A percentile compares a stretch with the other conserved stretches of the same genome.
phyloP scores from a whole-genome alignment of 768 basidiomycete genomes.

The Macrolepiota fuliginosa region DNA sequence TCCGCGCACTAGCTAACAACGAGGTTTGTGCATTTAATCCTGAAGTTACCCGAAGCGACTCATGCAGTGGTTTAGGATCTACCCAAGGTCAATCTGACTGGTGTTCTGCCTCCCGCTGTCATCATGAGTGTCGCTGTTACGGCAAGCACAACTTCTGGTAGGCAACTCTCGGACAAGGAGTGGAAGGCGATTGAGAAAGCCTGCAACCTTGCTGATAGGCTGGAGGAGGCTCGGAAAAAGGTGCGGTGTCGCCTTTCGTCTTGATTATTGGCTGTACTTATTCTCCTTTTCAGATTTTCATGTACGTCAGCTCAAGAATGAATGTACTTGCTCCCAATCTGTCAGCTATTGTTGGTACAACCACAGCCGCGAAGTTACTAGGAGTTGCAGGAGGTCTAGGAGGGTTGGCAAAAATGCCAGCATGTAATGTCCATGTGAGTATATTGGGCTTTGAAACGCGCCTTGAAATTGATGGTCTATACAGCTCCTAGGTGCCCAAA shows the following conservation, averaged over 20 bases:
- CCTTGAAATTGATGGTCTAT: background rate
- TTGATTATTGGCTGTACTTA: background rate
- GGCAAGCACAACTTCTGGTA: constrained; percentile 86
- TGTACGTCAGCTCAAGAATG: constrained; percentile 99
- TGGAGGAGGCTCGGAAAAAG: constrained; percentile 89
- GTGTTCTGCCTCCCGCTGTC: constrained; percentile 81
- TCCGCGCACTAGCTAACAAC: constrained; percentile 82
- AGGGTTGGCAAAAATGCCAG: constrained; percentile 90
- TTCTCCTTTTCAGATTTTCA: constrained; percentile 71
- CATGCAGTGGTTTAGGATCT: constrained; percentile 56
- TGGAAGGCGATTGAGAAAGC: constrained; percentile 85
- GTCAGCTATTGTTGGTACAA: constrained; percentile 97
- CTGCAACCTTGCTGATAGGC: constrained; percentile 82
- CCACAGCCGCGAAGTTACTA: constrained; percentile 96
- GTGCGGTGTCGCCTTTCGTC: constrained; percentile 31
- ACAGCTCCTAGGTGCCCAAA: constrained; percentile 91
- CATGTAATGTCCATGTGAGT: constrained; percentile 91
- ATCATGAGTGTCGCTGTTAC: constrained; percentile 97
- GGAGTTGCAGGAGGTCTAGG: constrained; percentile 94
- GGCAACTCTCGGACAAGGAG: constrained; percentile 60
- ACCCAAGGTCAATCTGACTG: constrained; percentile 79
- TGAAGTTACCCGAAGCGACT: constrained; percentile 6
- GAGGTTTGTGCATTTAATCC: constrained; percentile 45
- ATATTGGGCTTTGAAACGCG: background rate
- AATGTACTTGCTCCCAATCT: constrained; percentile 97